phyloP scores from a whole-genome alignment of 2,329 filamentous ascomycete species.

The Trichoderma koningiopsis region DNA sequence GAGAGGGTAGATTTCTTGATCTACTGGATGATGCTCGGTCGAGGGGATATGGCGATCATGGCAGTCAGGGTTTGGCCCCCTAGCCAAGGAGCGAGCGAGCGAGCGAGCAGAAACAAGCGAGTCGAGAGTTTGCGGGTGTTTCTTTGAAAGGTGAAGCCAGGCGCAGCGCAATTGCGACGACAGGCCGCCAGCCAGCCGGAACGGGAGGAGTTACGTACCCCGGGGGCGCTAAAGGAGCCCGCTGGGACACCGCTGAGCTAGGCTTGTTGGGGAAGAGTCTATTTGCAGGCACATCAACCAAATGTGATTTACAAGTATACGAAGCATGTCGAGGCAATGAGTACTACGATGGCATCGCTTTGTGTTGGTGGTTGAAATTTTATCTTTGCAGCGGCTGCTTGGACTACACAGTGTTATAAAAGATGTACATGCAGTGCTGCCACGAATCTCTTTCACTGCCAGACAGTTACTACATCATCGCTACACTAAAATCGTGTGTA shows the following conservation, averaged over 20 bases:
- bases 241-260: conserved; percentile 15
- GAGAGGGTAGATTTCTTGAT: background rate
- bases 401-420: background rate
- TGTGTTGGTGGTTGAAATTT: background rate
- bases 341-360: background rate
- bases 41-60: background rate
- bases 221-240: conserved; percentile 10
- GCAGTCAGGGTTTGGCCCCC: background rate
- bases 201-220: conserved; percentile 12
- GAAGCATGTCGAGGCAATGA: background rate
- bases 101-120: background rate
- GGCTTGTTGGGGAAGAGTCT: background rate
- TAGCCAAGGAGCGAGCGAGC: conserved; percentile 2
- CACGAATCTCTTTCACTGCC: too few relatives aligned
- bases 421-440: background rate
- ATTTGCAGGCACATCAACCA: background rate
- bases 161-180: background rate
- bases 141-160: background rate
- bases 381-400: background rate
- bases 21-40: conserved; percentile 2
- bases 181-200: background rate
- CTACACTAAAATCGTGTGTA: too few relatives aligned
- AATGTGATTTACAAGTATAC: background rate
- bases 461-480: too few relatives aligned
- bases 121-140: background rate